Evolutionary conservation across 2,329 filamentous ascomycete species (phyloP), one percentile per base, ranked within the genome.

Genomic region (Xylaria sp.): DNA sequence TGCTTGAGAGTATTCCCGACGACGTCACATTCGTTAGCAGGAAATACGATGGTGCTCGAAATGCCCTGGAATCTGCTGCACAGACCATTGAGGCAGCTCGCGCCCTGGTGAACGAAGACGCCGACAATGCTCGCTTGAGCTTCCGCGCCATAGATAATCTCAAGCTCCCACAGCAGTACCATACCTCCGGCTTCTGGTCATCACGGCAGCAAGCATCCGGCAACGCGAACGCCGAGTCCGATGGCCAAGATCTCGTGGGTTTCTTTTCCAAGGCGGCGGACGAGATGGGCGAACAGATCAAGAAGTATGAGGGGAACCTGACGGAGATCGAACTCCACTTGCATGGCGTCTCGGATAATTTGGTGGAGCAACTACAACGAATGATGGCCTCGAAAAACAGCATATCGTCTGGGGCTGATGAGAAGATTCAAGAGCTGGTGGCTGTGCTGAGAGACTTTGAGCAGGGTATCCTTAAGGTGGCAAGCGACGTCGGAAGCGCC

Each of bases 301-400:
- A 83, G 49, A 84, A 81, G 68, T 90, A 90, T 74, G 85, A 87
- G 74, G 80, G 81, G 54, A 89, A 88, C 69, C 79, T 92, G 64
- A 83, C 83, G 63, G 89, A 91, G 76, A 90, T 92, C 62, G 89
- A 92, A 79, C 83, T 85, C 71, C 89, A 91, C 75, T 81, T 92
- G 69, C 84, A 88, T 69, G 86, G 87, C 9, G 85, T 92, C n/a
- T 88, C 91, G 77, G 82, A 84, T 15, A 86, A 83, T 42, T 81
- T 90, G 67, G 84, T 86, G 56, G 85, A 88, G 69, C 87, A 90
- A 77, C 83, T 90, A 67, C 87, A 88, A 74, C 84, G 87, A 51
- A 79, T 81, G 72, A 83, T 88, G 73, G 81, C 81, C 38, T 77
- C 76, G 26, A 81, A 79, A 76, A 79, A 76, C 53, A 76, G 77